These are phyloP conservation scores for Rhodosporidiobolus sp. DNA, from an alignment of 768 basidiomycete genomes.

Conservation along the genomic window DNA sequence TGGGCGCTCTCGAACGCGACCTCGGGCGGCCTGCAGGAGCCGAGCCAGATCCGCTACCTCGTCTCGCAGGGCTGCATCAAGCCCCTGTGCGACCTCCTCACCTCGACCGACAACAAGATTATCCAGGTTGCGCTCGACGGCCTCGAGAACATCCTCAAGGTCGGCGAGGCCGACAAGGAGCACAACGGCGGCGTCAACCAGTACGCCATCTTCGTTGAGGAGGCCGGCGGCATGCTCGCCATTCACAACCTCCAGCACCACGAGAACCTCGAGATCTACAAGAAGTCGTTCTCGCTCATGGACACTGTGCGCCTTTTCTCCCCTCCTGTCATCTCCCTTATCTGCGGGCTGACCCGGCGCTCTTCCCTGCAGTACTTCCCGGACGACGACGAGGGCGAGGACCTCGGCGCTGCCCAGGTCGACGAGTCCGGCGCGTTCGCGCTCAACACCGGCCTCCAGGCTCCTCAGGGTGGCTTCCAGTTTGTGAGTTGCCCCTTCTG, in stretches of 20 bases:
- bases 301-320: conserved; percentile 42
- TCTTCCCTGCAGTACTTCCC: no score
- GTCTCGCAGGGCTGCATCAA: conserved; percentile 98
- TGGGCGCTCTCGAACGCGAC: conserved; percentile 99
- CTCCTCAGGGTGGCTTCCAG: conserved; percentile 92
- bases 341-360: no score
- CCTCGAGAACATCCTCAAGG: conserved; percentile 94
- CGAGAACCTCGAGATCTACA: conserved; percentile 93
- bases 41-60: conserved; percentile 93
- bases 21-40: conserved; percentile 93
- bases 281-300: conserved; percentile 76
- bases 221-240: conserved; percentile 97
- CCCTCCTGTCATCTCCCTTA: neutral
- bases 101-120: conserved; percentile 99
- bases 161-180: conserved; percentile 91
- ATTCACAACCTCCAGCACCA: conserved; percentile 99
- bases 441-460: conserved; percentile 81
- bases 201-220: conserved; percentile 91
- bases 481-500: conserved; percentile 55
- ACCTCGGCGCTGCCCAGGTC: conserved; percentile 66
- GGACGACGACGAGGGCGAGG: conserved; percentile 79
- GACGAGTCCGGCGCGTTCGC: conserved; percentile 54
- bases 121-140: conserved; percentile 94
- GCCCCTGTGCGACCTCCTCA: conserved; percentile 90
- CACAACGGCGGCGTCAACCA: conserved; percentile 77